These are phyloP conservation scores for Porodaedalea pini DNA, from an alignment of 1,284 basidiomycete genomes.

Conservation along the genomic window DNA sequence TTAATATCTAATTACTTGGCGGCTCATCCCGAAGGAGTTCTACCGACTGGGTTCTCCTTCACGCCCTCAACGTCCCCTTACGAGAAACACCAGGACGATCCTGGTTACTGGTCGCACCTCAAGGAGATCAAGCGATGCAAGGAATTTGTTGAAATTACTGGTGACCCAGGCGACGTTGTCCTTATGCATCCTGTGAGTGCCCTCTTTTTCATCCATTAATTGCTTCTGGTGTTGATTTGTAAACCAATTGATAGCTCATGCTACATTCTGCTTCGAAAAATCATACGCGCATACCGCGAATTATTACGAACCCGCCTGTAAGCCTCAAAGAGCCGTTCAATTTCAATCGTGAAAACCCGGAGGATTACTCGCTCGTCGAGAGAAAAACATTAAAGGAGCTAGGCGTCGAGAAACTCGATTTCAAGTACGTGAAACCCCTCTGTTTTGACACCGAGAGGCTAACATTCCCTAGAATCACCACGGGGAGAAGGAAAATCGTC, in stretches of 20 bases:
- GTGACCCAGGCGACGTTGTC: conserved; percentile 55
- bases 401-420: conserved; percentile 44
- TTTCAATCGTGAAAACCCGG: conserved; percentile 42
- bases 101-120: conserved; percentile 43
- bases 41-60: conserved; percentile 43
- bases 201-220: conserved; percentile 17
- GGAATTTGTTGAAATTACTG: conserved; percentile 55
- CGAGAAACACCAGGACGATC: conserved; percentile 36
- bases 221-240: too few relatives aligned
- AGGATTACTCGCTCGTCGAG: conserved; percentile 50
- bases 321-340: conserved; percentile 50
- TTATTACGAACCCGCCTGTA: conserved; percentile 63
- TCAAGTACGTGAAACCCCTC: conserved; percentile 26
- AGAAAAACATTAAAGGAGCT: conserved; percentile 51
- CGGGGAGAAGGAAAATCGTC: conserved; percentile 13
- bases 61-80: conserved; percentile 41
- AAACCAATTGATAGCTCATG: conserved; percentile 38
- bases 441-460: background rate
- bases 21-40: conserved; percentile 52
- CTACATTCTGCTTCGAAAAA: conserved; percentile 62
- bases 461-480: conserved; percentile 20
- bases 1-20: conserved; percentile 52
- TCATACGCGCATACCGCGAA: conserved; percentile 45
- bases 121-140: conserved; percentile 39
- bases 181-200: conserved; percentile 47